phyloP scores from a whole-genome alignment of 2,329 filamentous ascomycete species.

The Metarhizium anisopliae region DNA sequence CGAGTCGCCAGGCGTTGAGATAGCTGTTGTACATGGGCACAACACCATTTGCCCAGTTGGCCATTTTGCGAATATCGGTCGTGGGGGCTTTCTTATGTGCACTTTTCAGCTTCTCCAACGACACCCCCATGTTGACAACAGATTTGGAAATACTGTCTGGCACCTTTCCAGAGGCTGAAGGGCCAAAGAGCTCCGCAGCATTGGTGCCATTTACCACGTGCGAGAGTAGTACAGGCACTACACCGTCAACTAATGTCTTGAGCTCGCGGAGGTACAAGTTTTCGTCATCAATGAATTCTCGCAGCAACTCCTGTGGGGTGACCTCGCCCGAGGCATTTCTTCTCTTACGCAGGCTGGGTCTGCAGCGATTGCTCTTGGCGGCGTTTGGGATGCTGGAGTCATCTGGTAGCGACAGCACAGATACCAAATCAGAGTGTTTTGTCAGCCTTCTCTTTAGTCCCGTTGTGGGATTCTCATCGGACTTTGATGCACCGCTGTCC shows the following conservation, averaged over 20 bases:
- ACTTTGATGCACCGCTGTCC: constrained; percentile 23
- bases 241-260: constrained; percentile 86
- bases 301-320: constrained; percentile 66
- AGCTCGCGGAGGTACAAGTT: constrained; percentile 82
- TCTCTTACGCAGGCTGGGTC: constrained; percentile 68
- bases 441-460: constrained; percentile 69
- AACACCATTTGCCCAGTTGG: constrained; percentile 73
- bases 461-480: constrained; percentile 32
- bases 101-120: constrained; percentile 73
- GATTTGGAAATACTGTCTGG: constrained; percentile 64
- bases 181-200: constrained; percentile 59
- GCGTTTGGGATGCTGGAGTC: constrained; percentile 46
- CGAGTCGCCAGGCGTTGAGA: constrained; percentile 78
- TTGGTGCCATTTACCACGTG: constrained; percentile 68
- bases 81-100: constrained; percentile 74
- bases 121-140: constrained; percentile 89
- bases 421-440: constrained; percentile 89
- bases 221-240: constrained; percentile 83
- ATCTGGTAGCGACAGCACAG: constrained; percentile 71
- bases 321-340: constrained; percentile 57
- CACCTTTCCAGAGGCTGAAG: constrained; percentile 40
- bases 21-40: constrained; percentile 78
- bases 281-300: constrained; percentile 76
- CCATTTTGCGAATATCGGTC: constrained; percentile 59
- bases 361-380: constrained; percentile 62